phyloP scores from a whole-genome alignment of 78 protist genomes.

The Dictyostelium citrinum region DNA sequence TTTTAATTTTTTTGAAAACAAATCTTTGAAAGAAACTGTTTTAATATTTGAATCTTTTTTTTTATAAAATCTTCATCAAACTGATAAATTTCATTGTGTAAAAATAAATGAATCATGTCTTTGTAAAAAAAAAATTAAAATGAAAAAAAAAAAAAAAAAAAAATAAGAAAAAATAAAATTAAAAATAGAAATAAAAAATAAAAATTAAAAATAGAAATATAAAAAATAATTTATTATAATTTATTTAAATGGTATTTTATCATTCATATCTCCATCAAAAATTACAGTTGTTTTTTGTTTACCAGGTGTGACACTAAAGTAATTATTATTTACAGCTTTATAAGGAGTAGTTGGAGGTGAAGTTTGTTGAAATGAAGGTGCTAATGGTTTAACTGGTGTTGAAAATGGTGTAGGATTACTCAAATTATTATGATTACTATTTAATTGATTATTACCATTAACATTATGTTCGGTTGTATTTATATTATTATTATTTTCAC shows the following conservation, averaged over 20 bases:
- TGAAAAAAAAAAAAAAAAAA: background rate
- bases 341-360: constrained; percentile 33
- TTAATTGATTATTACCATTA: background rate
- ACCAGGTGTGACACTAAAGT: constrained; percentile 34
- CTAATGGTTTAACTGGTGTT: constrained; percentile 38
- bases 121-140: background rate
- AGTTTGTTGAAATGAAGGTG: constrained; percentile 1
- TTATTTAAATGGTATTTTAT: constrained; percentile 19
- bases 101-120: background rate
- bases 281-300: constrained; percentile 32
- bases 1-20: background rate
- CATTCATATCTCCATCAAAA: constrained; percentile 63
- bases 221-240: background rate
- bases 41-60: background rate
- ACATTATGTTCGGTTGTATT: background rate
- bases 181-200: too few relatives aligned
- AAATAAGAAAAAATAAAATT: too few relatives aligned
- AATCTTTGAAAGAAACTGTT: background rate
- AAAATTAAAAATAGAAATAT: too few relatives aligned
- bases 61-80: background rate
- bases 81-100: background rate
- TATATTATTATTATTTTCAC: background rate
- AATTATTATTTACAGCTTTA: constrained; percentile 22
- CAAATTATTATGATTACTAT: background rate
- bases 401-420: constrained; percentile 47